These are phyloP conservation scores for Tetrahymena malaccensis DNA, from an alignment of 73 alveolate species.

Conservation along the genomic window DNA sequence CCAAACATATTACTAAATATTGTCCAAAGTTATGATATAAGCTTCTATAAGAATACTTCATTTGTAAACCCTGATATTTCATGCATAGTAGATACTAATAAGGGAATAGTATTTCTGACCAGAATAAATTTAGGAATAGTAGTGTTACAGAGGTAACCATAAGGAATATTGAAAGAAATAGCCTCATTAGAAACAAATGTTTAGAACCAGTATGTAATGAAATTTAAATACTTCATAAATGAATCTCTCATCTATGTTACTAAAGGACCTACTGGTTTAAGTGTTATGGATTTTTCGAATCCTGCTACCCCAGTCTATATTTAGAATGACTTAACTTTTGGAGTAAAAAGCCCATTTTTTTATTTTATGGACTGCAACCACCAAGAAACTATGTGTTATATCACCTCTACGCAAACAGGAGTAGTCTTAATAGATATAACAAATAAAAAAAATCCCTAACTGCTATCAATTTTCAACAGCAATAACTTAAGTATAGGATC, in stretches of 20 bases:
- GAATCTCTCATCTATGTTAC: background rate
- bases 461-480: too few species aligned
- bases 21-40: background rate
- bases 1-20: background rate
- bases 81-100: background rate
- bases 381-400: background rate
- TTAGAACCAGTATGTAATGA: background rate
- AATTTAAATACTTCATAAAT: background rate
- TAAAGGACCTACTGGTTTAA: background rate
- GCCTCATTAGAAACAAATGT: background rate
- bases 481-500: too few species aligned
- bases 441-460: background rate
- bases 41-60: background rate
- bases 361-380: background rate
- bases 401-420: background rate
- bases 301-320: background rate
- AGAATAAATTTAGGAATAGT: background rate
- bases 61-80: background rate
- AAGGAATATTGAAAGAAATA: background rate
- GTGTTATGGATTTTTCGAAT: background rate
- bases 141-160: background rate
- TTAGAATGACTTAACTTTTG: background rate
- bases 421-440: background rate
- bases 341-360: background rate
- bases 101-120: background rate